Evolutionary conservation across 2,329 filamentous ascomycete species (phyloP).

Genomic region (Colletotrichum chrysophilum): DNA sequence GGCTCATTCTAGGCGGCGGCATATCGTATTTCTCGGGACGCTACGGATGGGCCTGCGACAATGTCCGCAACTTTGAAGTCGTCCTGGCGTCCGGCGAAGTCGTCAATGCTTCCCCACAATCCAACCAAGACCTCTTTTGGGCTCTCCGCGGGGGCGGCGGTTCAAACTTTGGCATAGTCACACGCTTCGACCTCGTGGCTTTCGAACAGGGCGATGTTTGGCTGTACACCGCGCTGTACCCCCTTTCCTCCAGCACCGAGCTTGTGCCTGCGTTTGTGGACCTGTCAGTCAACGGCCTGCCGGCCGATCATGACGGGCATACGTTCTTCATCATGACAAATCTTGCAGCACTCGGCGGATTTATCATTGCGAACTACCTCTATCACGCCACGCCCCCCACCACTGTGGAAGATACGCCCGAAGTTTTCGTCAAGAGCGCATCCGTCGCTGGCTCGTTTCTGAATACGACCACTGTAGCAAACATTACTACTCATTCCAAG

Average conservation of each 20-base stretch:
- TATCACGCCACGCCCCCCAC: constrained; percentile 21
- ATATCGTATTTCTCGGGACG: constrained; percentile 51
- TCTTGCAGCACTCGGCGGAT: not conserved
- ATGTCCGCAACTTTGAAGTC: constrained; percentile 48
- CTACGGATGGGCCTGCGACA: constrained; percentile 53
- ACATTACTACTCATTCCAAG: constrained; percentile 27
- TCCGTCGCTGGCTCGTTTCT: constrained; percentile 23
- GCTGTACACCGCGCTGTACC: constrained; percentile 25
- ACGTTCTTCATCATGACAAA: constrained; percentile 25
- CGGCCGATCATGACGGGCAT: constrained; percentile 24
- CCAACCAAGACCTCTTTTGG: constrained; percentile 47
- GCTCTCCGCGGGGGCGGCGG: constrained; percentile 48
- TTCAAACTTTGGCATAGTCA: constrained; percentile 45
- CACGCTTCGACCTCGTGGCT: constrained; percentile 32
- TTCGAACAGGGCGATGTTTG: constrained; percentile 34
- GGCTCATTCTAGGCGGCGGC: constrained; percentile 51
- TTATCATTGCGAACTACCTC: constrained; percentile 16
- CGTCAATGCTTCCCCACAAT: constrained; percentile 40
- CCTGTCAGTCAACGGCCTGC: constrained; percentile 21
- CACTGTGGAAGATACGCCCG: constrained; percentile 8
- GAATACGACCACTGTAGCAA: constrained; percentile 26
- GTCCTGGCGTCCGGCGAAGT: constrained; percentile 51
- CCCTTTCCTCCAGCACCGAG: constrained; percentile 13
- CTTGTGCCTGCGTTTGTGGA: constrained; percentile 20
- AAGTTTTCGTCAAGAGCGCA: constrained; percentile 28